Conservation (phyloP, 202 grass and related monocot species). For the Dendrocalamus latiflorus region DNA sequence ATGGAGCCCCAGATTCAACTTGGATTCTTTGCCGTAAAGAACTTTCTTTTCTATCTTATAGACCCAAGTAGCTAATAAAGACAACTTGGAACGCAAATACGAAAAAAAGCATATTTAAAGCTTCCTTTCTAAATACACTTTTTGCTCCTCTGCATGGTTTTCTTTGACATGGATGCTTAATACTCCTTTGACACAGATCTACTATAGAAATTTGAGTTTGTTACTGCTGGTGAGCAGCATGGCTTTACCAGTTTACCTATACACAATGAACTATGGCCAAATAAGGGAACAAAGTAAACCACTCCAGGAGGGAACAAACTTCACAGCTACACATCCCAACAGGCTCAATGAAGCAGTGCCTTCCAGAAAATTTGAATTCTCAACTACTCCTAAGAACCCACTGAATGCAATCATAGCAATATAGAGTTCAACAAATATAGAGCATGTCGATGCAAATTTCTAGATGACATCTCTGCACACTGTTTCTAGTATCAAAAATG, state of each 20-base stretch:
- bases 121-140: neutral
- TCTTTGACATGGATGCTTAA: neutral
- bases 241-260: neutral
- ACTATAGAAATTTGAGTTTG: neutral
- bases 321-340: neutral
- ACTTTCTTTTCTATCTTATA: neutral
- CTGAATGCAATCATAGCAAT: neutral
- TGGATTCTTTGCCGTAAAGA: neutral
- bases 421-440: constrained; percentile 13
- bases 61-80: neutral
- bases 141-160: neutral
- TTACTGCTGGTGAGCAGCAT: neutral
- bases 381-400: constrained; percentile 31
- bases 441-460: constrained; percentile 28
- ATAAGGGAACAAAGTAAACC: neutral
- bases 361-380: constrained; percentile 16
- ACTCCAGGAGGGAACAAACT: neutral
- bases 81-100: neutral
- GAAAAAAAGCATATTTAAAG: neutral
- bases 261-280: neutral
- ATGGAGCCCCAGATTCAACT: neutral
- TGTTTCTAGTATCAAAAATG: constrained; percentile 28
- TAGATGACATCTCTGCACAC: constrained; percentile 14
- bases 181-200: neutral
- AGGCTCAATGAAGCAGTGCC: neutral